Evolutionary conservation across 805 yeast genomes (phyloP), one percentile per base, ranked within the genome.

Genomic region (Sugiyamaella valdiviana): DNA sequence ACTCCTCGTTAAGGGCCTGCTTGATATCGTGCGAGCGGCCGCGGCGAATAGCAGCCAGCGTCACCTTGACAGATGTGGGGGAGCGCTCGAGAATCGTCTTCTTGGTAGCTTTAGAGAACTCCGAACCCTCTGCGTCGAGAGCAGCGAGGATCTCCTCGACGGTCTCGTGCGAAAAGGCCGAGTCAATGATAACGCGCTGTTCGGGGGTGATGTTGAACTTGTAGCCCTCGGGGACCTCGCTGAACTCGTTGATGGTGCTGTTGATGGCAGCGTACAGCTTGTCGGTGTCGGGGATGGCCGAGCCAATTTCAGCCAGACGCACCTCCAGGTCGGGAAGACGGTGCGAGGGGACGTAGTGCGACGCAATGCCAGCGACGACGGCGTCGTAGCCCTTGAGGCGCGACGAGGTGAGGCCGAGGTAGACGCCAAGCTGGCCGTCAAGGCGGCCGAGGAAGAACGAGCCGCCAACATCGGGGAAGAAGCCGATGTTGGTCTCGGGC

Each of bases 401-500:
- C 53, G 83, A 85, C 42, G 96, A 95, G 1, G 98, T 90, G 57
- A 90, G 70, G 23, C 95, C 93, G 54, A 87, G 69, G 67, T 84
- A 93, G 63, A 83, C 78, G 42, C 98, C 97, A 51, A 90, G 69
- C 57, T 86, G 80, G 45, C 86, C 87, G 59, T 87, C 89, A 51
- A 88, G 68, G 54, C 85, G 78, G 29, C 95, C 89, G 57, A 93
- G 71, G 68, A 89, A 90, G 68, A 87, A 91, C 9, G 95, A 80
- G 35, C 95, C 83, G 39, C 97, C 99, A 10, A 93, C 98, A 66
- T 93, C 99, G 17, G 95, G 95, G 69, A 87, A 85, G 66, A 88
- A 87, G 1, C 99, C 99, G 64, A 93, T 93, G 61, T 86, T 89
- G 75, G 95, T 85, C 68, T 93, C 98, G 6, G 99, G 98, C 99